Conservation (phyloP, 1,284 basidiomycete species). For the Abortiporus biennis region DNA sequence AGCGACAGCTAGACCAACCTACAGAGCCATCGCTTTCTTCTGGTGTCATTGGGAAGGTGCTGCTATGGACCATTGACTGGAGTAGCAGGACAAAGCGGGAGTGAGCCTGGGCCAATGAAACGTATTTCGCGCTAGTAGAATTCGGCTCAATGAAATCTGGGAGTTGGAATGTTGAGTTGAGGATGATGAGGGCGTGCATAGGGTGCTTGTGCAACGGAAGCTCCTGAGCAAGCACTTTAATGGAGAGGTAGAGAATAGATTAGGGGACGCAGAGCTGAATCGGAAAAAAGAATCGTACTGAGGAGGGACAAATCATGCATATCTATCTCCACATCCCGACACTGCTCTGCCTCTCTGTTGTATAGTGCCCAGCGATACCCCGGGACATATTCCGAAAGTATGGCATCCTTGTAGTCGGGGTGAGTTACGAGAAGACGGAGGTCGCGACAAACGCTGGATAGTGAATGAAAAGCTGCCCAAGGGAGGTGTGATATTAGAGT, state of each 20-base stretch:
- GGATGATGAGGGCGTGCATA: conserved; percentile 46
- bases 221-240: conserved; percentile 54
- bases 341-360: conserved; percentile 31
- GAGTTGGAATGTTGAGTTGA: conserved; percentile 30
- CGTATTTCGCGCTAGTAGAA: conserved; percentile 33
- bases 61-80: conserved; percentile 63
- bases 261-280: conserved; percentile 1
- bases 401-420: conserved; percentile 37
- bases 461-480: conserved; percentile 50
- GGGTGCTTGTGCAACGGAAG: conserved; percentile 55
- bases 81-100: conserved; percentile 69
- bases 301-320: conserved; percentile 56
- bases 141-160: conserved; percentile 29
- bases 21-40: conserved; percentile 34
- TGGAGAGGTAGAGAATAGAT: conserved; percentile 8
- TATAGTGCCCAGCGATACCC: conserved; percentile 43
- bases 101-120: conserved; percentile 49
- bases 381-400: conserved; percentile 56
- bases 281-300: conserved; percentile 29
- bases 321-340: conserved; percentile 43
- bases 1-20: conserved; percentile 17
- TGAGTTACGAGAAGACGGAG: conserved; percentile 39
- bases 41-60: conserved; percentile 32
- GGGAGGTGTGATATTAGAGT: conserved; percentile 34
- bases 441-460: conserved; percentile 43